Evolutionary conservation across 2,329 filamentous ascomycete genomes (phyloP).

Genomic region (Rhytidhysteron rufulum): DNA sequence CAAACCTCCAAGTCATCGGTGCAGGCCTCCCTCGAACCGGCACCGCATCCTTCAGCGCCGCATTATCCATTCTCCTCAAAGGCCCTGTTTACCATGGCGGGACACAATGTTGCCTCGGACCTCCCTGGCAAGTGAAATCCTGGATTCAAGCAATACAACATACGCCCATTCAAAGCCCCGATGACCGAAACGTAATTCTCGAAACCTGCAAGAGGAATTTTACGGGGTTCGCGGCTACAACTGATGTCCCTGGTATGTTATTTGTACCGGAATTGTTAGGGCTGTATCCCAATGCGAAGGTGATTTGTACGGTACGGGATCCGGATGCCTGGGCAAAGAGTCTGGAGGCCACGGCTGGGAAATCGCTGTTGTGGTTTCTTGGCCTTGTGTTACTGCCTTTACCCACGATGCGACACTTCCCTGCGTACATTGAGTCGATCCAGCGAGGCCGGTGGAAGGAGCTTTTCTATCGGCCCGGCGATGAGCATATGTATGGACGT

Average conservation of each 20-base stretch:
- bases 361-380: conserved; percentile 14
- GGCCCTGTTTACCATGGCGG: conserved; percentile 51
- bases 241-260: conserved; percentile 42
- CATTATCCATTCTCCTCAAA: conserved; percentile 45
- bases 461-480: background rate
- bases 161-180: conserved; percentile 13
- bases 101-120: conserved; percentile 31
- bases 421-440: conserved; percentile 6
- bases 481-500: conserved; percentile 1
- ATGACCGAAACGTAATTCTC: conserved; percentile 24
- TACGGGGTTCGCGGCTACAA: conserved; percentile 45
- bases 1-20: conserved; percentile 40
- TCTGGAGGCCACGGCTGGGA: conserved; percentile 9
- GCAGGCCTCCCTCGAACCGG: conserved; percentile 47
- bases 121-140: conserved; percentile 10
- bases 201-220: conserved; percentile 34
- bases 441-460: background rate
- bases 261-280: conserved; percentile 46
- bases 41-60: conserved; percentile 48
- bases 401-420: conserved; percentile 17
- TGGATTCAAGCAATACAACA: conserved; percentile 23
- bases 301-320: conserved; percentile 34
- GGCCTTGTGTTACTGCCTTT: conserved; percentile 15
- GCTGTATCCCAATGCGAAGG: conserved; percentile 48
- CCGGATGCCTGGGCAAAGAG: conserved; percentile 19